These are phyloP conservation scores for Lentithecium fluviatile DNA, from an alignment of 495 filamentous ascomycete genomes.

Conservation along the genomic window DNA sequence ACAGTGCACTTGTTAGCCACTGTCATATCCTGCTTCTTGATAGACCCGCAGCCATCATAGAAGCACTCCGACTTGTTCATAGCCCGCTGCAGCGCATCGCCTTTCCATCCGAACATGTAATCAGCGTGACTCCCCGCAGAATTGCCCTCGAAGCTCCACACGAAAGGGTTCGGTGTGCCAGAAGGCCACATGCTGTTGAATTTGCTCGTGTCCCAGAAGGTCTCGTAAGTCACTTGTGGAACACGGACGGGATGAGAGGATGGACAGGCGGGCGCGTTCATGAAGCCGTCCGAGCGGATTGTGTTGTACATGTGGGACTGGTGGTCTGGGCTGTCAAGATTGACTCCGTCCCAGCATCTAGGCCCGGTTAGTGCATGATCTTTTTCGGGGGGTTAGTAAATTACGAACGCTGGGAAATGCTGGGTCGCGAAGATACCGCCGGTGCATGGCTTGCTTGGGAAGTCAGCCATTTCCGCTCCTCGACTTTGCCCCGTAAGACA, in stretches of 20 bases:
- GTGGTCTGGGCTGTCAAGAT: conserved; percentile 32
- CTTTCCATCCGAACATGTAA: conserved; percentile 35
- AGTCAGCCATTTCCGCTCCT: conserved; percentile 47
- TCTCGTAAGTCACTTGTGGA: conserved; percentile 31
- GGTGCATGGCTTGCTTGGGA: conserved; percentile 48
- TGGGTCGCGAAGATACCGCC: conserved; percentile 53
- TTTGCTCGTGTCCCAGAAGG: conserved; percentile 27
- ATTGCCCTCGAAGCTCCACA: conserved; percentile 25
- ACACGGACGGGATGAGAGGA: conserved; percentile 26
- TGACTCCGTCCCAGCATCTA: conserved; percentile 32
- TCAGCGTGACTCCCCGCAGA: conserved; percentile 22
- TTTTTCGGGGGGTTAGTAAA: not conserved
- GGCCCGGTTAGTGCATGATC: not conserved
- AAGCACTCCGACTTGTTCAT: conserved; percentile 32
- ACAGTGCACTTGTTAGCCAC: conserved; percentile 26
- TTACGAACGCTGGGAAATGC: conserved; percentile 49
- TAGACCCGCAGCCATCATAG: conserved; percentile 27
- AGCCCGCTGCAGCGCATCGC: conserved; percentile 24
- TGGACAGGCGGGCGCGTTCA: conserved; percentile 24
- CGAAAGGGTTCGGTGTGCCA: conserved; percentile 18
- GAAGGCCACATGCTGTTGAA: conserved; percentile 31
- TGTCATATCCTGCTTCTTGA: conserved; percentile 27
- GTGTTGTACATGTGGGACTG: conserved; percentile 35
- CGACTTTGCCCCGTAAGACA: conserved; percentile 46
- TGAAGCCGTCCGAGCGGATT: conserved; percentile 18